Evolutionary conservation across 352 stramenopile species (phyloP).

Genomic region (Phytophthora capsici): DNA sequence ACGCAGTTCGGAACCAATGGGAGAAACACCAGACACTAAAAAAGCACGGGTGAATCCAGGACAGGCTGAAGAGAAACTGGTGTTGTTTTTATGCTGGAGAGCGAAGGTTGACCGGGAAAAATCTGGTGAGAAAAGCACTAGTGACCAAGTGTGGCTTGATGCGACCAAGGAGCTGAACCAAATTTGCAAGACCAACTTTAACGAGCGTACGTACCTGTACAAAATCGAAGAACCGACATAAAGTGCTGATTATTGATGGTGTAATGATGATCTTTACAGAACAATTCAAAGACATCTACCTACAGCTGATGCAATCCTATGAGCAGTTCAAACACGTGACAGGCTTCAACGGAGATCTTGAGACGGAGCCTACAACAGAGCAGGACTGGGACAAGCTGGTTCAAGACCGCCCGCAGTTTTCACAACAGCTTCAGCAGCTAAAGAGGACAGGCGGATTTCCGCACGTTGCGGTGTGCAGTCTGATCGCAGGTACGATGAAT

Average conservation of each 20-base stretch:
- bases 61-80: slow-evolving; percentile 27
- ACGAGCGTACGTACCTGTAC: slow-evolving; percentile 7
- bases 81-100: slow-evolving; percentile 38
- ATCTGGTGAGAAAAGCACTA: slow-evolving; percentile 24
- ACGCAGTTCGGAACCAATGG: neutral
- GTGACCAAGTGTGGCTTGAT: slow-evolving; percentile 23
- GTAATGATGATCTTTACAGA: slow-evolving; percentile 16
- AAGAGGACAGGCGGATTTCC: slow-evolving; percentile 28
- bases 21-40: slow-evolving; percentile 9
- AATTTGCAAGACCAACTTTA: slow-evolving; percentile 22
- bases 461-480: slow-evolving; percentile 26
- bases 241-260: neutral
- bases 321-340: slow-evolving; percentile 33
- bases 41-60: neutral
- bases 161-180: slow-evolving; percentile 34
- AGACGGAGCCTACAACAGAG: slow-evolving; percentile 1
- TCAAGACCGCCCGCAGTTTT: slow-evolving; percentile 16
- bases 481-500: slow-evolving; percentile 29
- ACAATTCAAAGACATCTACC: slow-evolving; percentile 38
- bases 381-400: slow-evolving; percentile 35
- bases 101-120: slow-evolving; percentile 19
- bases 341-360: slow-evolving; percentile 18
- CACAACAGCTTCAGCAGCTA: slow-evolving; percentile 20
- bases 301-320: slow-evolving; percentile 32
- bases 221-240: neutral